phyloP scores from a whole-genome alignment of 352 stramenopile genomes.

The Phytophthora pini region DNA sequence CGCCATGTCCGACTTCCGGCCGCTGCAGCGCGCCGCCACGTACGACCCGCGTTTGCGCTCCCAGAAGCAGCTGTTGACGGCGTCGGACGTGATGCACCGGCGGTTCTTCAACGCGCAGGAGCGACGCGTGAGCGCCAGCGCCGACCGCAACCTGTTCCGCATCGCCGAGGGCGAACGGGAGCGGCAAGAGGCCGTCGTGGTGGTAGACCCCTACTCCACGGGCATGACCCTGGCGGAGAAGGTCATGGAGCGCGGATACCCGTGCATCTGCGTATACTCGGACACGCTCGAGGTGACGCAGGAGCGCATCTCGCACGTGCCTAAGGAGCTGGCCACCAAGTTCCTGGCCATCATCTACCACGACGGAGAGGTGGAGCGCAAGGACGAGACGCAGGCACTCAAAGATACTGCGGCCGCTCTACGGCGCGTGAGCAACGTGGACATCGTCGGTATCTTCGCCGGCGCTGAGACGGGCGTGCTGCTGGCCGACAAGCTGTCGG shows the following conservation, averaged over 20 bases:
- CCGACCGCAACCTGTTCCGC: slow-evolving; percentile 56
- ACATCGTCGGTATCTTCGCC: slow-evolving; percentile 86
- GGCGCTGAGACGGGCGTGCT: slow-evolving; percentile 95
- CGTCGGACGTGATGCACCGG: slow-evolving; percentile 79
- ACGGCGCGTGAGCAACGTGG: slow-evolving; percentile 39
- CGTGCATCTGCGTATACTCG: slow-evolving; percentile 77
- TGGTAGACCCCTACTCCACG: slow-evolving; percentile 96
- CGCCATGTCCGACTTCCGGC: slow-evolving; percentile 71
- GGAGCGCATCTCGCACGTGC: slow-evolving; percentile 75
- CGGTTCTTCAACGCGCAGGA: slow-evolving; percentile 88
- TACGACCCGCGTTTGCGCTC: slow-evolving; percentile 77
- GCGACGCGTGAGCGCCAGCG: slow-evolving; percentile 49
- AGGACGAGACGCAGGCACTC: slow-evolving; percentile 36
- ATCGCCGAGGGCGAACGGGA: slow-evolving; percentile 58
- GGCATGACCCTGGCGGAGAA: slow-evolving; percentile 93
- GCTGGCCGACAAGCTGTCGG: slow-evolving; percentile 90
- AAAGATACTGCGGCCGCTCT: slow-evolving; percentile 50
- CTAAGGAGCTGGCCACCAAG: slow-evolving; percentile 49
- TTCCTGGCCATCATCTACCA: slow-evolving; percentile 80
- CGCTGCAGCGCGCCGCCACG: slow-evolving; percentile 78
- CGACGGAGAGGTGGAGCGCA: slow-evolving; percentile 51
- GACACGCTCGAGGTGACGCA: slow-evolving; percentile 81
- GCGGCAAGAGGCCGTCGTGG: slow-evolving; percentile 77
- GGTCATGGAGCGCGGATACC: slow-evolving; percentile 87
- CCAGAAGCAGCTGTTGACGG: slow-evolving; percentile 66